These are phyloP conservation scores for Penicilliopsis zonata DNA, from an alignment of 495 filamentous ascomycete species.

Conservation along the genomic window DNA sequence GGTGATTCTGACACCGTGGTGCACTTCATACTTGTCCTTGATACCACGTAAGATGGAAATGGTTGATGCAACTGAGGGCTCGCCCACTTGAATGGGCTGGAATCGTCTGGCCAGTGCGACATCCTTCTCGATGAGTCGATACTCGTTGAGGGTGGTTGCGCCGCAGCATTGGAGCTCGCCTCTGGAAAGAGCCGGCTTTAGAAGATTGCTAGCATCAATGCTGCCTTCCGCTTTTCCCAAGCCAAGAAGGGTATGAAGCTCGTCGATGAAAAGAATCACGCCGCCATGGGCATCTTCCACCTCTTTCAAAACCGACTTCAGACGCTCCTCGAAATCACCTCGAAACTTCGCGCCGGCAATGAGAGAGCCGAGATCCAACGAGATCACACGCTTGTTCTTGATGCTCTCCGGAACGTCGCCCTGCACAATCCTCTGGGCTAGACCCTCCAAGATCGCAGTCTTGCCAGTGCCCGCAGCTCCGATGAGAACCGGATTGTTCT, in stretches of 20 bases:
- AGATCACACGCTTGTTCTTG: conserved; percentile 84
- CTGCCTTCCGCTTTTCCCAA: conserved; percentile 92
- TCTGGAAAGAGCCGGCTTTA: conserved; percentile 87
- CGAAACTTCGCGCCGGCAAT: conserved; percentile 94
- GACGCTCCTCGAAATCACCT: conserved; percentile 89
- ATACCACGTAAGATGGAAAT: conserved; percentile 94
- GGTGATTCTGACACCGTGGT: conserved; percentile 85
- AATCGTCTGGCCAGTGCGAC: conserved; percentile 86
- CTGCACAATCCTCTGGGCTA: conserved; percentile 80
- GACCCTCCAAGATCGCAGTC: conserved; percentile 85
- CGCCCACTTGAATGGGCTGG: conserved; percentile 81
- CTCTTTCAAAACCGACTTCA: conserved; percentile 85
- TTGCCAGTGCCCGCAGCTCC: conserved; percentile 91
- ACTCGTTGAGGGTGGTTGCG: conserved; percentile 87
- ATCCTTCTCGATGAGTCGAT: conserved; percentile 89
- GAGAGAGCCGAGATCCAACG: conserved; percentile 76
- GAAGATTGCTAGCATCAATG: conserved; percentile 88
- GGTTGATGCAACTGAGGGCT: conserved; percentile 82
- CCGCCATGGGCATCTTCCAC: conserved; percentile 79
- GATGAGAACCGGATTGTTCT: conserved; percentile 94
- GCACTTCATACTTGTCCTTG: conserved; percentile 93
- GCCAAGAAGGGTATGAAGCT: conserved; percentile 83
- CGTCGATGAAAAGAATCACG: conserved; percentile 91
- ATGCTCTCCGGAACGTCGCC: conserved; percentile 95
- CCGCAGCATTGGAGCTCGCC: conserved; percentile 94